Evolutionary conservation across 2,329 filamentous ascomycete genomes (phyloP).

Genomic region (Exophiala viscosa): DNA sequence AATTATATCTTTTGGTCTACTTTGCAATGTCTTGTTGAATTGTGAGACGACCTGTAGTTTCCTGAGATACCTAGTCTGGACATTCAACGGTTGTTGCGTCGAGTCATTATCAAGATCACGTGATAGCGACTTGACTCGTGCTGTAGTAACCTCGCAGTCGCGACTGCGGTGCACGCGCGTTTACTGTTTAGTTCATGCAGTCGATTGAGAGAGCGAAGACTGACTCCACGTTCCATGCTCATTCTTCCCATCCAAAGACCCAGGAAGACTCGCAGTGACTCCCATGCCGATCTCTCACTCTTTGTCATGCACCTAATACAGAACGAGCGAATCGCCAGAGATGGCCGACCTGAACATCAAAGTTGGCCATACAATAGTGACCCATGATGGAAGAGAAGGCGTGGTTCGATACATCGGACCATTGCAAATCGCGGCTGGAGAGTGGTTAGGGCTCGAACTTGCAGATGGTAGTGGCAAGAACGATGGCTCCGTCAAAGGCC

Average conservation of each 20-base stretch:
- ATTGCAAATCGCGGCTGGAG: constrained; percentile 71
- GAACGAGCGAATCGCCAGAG: constrained; percentile 9
- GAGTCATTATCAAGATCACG: too few species aligned
- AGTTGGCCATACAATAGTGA: constrained; percentile 70
- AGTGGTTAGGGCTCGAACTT: constrained; percentile 88
- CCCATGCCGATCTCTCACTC: neutral
- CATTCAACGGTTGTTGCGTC: too few species aligned
- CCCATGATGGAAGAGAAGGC: constrained; percentile 72
- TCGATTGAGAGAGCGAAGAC: too few species aligned
- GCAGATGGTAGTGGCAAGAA: constrained; percentile 83
- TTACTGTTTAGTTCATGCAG: too few species aligned
- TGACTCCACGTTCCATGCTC: too few species aligned
- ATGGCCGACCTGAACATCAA: constrained; percentile 38
- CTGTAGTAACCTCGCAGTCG: too few species aligned
- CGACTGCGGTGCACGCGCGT: too few species aligned
- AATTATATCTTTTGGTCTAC: neutral
- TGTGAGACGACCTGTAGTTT: too few species aligned
- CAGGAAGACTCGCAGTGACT: neutral
- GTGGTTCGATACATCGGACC: constrained; percentile 76
- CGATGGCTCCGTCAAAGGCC: constrained; percentile 82
- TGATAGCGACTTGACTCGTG: too few species aligned
- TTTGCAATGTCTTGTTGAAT: neutral
- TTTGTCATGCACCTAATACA: constrained; percentile 18
- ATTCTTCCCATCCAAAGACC: neutral
- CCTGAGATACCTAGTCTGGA: too few species aligned